Percentiles rank a stretch among this genome's conserved stretches.
Evolutionary conservation across 192 early-diverging fungal genomes (phyloP).

Genomic region (Rhizophagus sp.): DNA sequence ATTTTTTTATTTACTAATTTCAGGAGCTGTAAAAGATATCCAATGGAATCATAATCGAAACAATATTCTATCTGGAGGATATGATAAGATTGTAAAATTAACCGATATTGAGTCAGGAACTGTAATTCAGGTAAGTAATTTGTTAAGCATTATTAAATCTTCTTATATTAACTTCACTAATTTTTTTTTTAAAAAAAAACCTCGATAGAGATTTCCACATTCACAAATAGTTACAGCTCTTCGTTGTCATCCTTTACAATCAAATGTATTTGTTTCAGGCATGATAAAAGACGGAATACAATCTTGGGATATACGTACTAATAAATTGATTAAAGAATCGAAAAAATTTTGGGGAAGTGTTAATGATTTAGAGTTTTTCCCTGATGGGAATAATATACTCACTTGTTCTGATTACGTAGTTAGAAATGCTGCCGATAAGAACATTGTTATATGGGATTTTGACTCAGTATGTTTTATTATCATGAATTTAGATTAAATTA

Average conservation of each 20-base stretch:
- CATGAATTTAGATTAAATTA: not conserved
- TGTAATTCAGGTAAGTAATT: slow-evolving; percentile 3
- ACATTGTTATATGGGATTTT: slow-evolving; percentile 29
- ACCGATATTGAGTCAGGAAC: slow-evolving; percentile 21
- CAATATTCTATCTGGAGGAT: slow-evolving; percentile 26
- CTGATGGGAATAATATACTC: slow-evolving; percentile 12
- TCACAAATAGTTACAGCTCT: slow-evolving; percentile 25
- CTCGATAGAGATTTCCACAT: slow-evolving; percentile 20
- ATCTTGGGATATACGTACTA: slow-evolving; percentile 27
- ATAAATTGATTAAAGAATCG: slow-evolving; percentile 24
- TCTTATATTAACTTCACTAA: not conserved
- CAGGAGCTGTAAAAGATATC: slow-evolving; percentile 26
- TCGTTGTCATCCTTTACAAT: slow-evolving; percentile 20
- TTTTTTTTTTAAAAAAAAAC: not conserved
- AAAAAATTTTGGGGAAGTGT: slow-evolving; percentile 30
- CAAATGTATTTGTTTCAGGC: slow-evolving; percentile 24
- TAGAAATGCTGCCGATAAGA: slow-evolving; percentile 28
- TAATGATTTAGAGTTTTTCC: slow-evolving; percentile 30
- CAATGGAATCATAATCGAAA: slow-evolving; percentile 11
- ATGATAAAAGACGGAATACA: slow-evolving; percentile 30
- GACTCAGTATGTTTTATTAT: slow-evolving; percentile 15
- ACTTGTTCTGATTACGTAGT: slow-evolving; percentile 32
- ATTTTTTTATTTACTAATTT: not conserved
- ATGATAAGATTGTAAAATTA: slow-evolving; percentile 24
- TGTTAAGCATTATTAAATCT: not conserved